Percentiles rank a stretch among this genome's conserved stretches.
These are phyloP conservation scores for Hexamita inflata DNA, from an alignment of 208 protist genomes.

Conservation along the genomic window DNA sequence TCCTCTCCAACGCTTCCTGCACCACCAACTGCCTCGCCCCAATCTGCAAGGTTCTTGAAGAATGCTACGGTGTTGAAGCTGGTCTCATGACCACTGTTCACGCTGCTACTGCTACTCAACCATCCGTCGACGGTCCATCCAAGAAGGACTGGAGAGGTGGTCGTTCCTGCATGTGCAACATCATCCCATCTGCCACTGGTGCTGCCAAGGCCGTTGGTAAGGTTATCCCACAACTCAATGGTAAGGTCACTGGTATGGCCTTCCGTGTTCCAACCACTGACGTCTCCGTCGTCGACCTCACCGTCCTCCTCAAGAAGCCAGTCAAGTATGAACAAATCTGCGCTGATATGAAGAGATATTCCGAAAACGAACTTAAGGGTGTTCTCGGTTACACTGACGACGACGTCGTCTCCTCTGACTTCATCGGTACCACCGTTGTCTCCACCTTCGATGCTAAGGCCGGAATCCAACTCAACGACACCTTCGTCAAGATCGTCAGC, in stretches of 20 bases:
- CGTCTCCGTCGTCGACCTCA: slow-evolving; percentile 96
- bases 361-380: slow-evolving; percentile 71
- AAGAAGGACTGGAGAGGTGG: slow-evolving; percentile 94
- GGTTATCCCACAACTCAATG: slow-evolving; percentile 66
- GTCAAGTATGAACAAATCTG: slow-evolving; percentile 86
- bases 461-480: slow-evolving; percentile 73
- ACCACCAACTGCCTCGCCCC: slow-evolving; percentile 99
- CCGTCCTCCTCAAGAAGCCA: slow-evolving; percentile 63
- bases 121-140: slow-evolving; percentile 79
- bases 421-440: slow-evolving; percentile 71
- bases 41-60: slow-evolving; percentile 81
- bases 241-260: slow-evolving; percentile 79
- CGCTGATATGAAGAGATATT: slow-evolving; percentile 65
- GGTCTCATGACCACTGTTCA: slow-evolving; percentile 97
- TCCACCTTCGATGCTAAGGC: slow-evolving; percentile 92
- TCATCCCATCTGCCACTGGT: slow-evolving; percentile 94
- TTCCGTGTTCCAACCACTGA: slow-evolving; percentile 91
- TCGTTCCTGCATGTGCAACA: slow-evolving; percentile 77
- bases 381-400: slow-evolving; percentile 90
- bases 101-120: slow-evolving; percentile 90
- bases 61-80: slow-evolving; percentile 75
- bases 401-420: slow-evolving; percentile 88
- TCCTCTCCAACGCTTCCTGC: slow-evolving; percentile 94
- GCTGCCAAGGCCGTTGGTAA: slow-evolving; percentile 91
- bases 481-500: slow-evolving; percentile 44